Conservation (phyloP, 331 rosid species). For the Erythrophleum ivorense region DNA sequence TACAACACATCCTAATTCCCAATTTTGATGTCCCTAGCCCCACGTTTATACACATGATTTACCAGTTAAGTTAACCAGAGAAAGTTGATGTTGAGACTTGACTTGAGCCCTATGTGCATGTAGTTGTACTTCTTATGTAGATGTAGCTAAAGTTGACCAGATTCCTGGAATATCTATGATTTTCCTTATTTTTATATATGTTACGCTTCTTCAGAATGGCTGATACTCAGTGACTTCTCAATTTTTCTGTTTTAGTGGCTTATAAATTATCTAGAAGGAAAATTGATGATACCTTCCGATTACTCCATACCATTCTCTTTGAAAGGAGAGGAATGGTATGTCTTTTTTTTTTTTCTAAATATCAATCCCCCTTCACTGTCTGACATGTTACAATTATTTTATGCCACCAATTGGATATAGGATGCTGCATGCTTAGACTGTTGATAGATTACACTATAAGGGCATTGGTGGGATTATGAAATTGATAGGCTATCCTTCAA, state of each 20-base stretch:
- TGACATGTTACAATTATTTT: neutral
- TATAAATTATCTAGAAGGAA: constrained; percentile 82
- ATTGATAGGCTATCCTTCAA: neutral
- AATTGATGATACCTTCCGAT: constrained; percentile 74
- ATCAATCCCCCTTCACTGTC: constrained; percentile 4
- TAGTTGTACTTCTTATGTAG: constrained; percentile 13
- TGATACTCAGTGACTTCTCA: constrained; percentile 23
- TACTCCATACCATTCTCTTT: constrained; percentile 84
- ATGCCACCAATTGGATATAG: constrained; percentile 1
- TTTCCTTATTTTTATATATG: neutral
- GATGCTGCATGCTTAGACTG: neutral
- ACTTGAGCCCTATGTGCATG: no score
- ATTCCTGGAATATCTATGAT: neutral
- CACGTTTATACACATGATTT: no score
- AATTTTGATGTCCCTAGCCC: no score
- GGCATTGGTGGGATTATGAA: no score
- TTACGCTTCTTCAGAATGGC: constrained; percentile 29
- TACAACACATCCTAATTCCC: no score
- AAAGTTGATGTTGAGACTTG: no score
- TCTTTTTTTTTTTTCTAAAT: neutral
- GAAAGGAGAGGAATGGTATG: constrained; percentile 95
- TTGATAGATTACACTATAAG: no score
- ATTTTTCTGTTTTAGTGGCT: constrained; percentile 70
- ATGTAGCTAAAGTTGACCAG: constrained; percentile 17
- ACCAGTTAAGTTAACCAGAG: no score